A percentile compares a stretch with the other conserved stretches of the same genome.
These are phyloP conservation scores for Cercospora canescens DNA, from an alignment of 2,329 filamentous ascomycete species.

Conservation along the genomic window DNA sequence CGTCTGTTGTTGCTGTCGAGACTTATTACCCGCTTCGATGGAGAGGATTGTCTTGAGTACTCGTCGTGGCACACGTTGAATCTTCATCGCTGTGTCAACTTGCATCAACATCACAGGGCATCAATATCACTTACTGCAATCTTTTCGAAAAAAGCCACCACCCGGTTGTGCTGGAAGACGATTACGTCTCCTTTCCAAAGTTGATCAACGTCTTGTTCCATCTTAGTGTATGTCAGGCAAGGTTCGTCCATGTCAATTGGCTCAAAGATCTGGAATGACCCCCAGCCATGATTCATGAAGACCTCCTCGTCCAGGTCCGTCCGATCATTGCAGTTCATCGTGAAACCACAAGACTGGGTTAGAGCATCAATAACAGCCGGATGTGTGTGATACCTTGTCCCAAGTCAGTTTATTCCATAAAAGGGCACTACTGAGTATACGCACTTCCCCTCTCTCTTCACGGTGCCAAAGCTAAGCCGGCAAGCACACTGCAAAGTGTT, in stretches of 20 bases:
- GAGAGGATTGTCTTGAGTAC: neutral
- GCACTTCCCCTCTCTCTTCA: neutral
- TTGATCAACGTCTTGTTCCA: constrained; percentile 29
- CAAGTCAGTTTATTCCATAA: no score
- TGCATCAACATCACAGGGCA: no score
- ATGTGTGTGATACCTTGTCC: no score
- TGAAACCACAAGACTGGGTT: constrained; percentile 29
- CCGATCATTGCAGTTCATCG: constrained; percentile 24
- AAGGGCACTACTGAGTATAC: no score
- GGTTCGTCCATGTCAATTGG: constrained; percentile 28
- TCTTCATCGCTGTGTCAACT: no score
- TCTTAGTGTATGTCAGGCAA: constrained; percentile 34
- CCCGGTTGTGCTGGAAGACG: neutral
- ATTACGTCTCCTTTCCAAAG: neutral
- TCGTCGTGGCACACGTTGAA: neutral
- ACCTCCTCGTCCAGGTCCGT: constrained; percentile 32
- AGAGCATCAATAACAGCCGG: neutral
- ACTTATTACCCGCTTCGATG: no score
- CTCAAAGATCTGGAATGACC: constrained; percentile 29
- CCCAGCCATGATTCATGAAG: constrained; percentile 38
- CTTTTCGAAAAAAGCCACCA: neutral
- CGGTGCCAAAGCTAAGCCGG: neutral
- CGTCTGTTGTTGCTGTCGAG: neutral
- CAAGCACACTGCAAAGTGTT: neutral
- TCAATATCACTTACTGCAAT: no score